Base-by-base conservation (phyloP, 1,284 basidiomycete species). In the Cryptococcus depauperatus region DNA sequence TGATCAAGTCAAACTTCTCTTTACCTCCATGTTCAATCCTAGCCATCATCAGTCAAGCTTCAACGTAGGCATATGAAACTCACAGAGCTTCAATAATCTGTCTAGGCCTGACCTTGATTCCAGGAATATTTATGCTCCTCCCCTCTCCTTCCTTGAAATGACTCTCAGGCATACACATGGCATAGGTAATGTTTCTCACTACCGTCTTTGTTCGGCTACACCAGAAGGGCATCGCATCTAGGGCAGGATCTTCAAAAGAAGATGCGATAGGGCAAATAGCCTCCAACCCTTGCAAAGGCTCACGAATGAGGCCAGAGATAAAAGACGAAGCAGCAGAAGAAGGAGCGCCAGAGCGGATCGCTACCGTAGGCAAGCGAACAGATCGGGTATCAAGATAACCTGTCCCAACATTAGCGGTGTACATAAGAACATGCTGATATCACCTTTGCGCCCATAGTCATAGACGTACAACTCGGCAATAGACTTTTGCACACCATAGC, bases 341-440 rank as follows among this genome's bases (percentile, higher is more conserved):
- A 0, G 80, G 80, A 16, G 65, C 69, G 26, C 69, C 79, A 2
- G 79, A 73, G 34, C 80, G 75, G 37, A 82, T 76, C 33, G 76
- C 75, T 37, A 83, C 77, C 4, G 80, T 81, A 0, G 80, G 80
- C 3, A 82, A 71, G 9, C 80, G 76, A 35, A 82, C 69, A 35
- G 79, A 77, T 26, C 80, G 75, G 9, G 79, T 79, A 55, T 82
- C 78, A 38, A 82, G 64, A 63, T 78, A 79, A 3, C 79, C 78
- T 57, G 29, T n/a, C n/a, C n/a, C n/a, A n/a, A n/a, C n/a, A n/a
- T n/a, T n/a, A 26, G 3, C 10, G 5, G 6, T n/a, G n/a, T n/a
- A n/a, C n/a, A n/a, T n/a, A n/a, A n/a, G n/a, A n/a, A n/a, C n/a
- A n/a, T n/a, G n/a, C n/a, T n/a, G n/a, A n/a, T n/a, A 57, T 49